A percentile compares a stretch with the other conserved stretches of the same genome.
Evolutionary conservation across 1,284 basidiomycete species (phyloP).

Genomic region (Cutaneotrichosporon cyanovorans): DNA sequence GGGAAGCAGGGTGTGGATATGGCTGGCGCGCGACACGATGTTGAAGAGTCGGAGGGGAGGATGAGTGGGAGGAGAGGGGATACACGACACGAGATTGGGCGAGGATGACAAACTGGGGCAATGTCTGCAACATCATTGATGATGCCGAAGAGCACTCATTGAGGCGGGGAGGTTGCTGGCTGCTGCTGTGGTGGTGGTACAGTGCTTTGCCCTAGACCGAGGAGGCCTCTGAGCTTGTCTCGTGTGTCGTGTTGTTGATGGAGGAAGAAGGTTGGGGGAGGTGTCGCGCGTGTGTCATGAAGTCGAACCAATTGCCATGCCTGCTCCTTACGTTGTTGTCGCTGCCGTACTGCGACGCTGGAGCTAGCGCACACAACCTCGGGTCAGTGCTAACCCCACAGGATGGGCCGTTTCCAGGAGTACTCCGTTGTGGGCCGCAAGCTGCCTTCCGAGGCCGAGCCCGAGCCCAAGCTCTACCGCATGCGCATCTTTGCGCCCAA

Average conservation of each 20-base stretch:
- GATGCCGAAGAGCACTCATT: conserved; percentile 12
- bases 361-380: too few species aligned
- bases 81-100: background rate
- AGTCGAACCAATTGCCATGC: too few species aligned
- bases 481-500: conserved; percentile 99
- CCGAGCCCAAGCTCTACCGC: conserved; percentile 76
- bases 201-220: conserved; percentile 11
- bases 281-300: too few species aligned
- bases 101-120: conserved; percentile 39
- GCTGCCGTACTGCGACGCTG: too few species aligned
- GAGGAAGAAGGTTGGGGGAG: too few species aligned
- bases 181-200: background rate
- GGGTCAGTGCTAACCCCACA: conserved; percentile 4
- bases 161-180: conserved; percentile 9
- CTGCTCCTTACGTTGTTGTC: too few species aligned
- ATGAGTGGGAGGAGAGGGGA: background rate
- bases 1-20: background rate
- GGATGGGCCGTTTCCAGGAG: conserved; percentile 58
- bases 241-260: background rate
- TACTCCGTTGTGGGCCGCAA: conserved; percentile 97
- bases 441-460: conserved; percentile 86
- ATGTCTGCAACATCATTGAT: conserved; percentile 31
- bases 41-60: background rate
- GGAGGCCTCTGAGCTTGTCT: conserved; percentile 28
- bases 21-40: background rate